Evolutionary conservation across 768 basidiomycete species (phyloP), one percentile per base, ranked within the genome.

Genomic region (Mycena pura): DNA sequence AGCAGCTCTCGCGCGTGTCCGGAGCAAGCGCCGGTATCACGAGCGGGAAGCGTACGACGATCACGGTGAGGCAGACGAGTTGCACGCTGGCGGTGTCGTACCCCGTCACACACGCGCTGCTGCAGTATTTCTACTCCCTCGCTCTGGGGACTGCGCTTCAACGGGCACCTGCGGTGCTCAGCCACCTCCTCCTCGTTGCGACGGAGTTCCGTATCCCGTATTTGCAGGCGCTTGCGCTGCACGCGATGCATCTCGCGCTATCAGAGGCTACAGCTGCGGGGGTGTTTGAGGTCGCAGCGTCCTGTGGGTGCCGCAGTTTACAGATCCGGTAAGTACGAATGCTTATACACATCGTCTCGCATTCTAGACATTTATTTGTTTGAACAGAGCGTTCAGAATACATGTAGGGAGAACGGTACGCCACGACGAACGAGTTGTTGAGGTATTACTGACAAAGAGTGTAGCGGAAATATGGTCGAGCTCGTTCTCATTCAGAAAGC

Each of bases 81-180:
- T 64, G 44, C 44, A 17, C 51, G 2, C 32, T 66, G 34, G 31
- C 57, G 25, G 50, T 64, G 47, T 60, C 64, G 13, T 66, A 56
- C 31, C 57, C 61, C 21, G 60, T 66, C 21, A 59, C 62, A 7
- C 36, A 46, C 56, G 64, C 68, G 14, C 53, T 68, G 28, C 21
- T 68, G 21, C 65, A 68, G 52, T 68, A 68, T 32, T 61, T 68
- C 34, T 66, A 68, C 49, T 34, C 64, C 7, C 28, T 66, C 32
- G 32, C 65, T 19, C 51, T 66, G 10, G 51, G 44, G 15, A 66
- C 68, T 32, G 10, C 61, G 15, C 41, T 68, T 19, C 65, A 66
- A n/a, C 65, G 59, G 15, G 59, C 64, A 0, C 68, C 68, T 3
- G 57, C 58, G 6, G 64, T 68, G 28, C 51, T 66, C n/a, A 64